Conservation (phyloP, 2,329 filamentous ascomycete genomes). For the Gaeumannomyces sp. region DNA sequence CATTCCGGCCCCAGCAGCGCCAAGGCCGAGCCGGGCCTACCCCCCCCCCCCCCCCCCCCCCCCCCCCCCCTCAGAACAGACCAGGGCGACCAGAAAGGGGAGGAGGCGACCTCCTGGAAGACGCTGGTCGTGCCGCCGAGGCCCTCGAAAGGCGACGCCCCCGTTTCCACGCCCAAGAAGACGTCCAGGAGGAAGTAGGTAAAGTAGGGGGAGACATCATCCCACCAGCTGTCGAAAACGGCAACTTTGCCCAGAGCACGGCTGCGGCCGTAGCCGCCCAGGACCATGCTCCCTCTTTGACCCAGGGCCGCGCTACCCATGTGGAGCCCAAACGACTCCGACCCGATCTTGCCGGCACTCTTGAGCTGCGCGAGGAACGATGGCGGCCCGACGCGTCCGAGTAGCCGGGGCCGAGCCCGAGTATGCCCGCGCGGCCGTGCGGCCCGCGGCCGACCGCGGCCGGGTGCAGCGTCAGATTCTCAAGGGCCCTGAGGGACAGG, state of each 20-base stretch:
- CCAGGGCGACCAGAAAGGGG: no score
- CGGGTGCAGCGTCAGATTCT: neutral
- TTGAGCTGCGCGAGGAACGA: conserved; percentile 16
- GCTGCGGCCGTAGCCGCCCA: conserved; percentile 30
- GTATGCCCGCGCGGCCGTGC: neutral
- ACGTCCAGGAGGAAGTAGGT: conserved; percentile 16
- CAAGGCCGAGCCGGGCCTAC: no score
- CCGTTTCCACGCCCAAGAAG: conserved; percentile 18
- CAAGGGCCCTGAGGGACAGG: neutral
- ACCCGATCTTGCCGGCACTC: conserved; percentile 15
- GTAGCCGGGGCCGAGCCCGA: conserved; percentile 1
- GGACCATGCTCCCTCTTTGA: conserved; percentile 23
- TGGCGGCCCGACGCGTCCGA: neutral
- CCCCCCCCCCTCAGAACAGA: no score
- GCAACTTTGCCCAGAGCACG: conserved; percentile 23
- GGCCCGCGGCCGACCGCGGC: no score
- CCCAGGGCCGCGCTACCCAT: conserved; percentile 25
- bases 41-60: no score
- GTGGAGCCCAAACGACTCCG: conserved; percentile 26
- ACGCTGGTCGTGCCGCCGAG: conserved; percentile 1
- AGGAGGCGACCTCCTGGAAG: conserved; percentile 11
- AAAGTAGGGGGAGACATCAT: conserved; percentile 5
- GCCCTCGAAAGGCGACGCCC: conserved; percentile 15
- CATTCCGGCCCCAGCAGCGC: conserved; percentile 19
- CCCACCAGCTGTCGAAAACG: conserved; percentile 14